These are phyloP conservation scores for Paraphoma sp. DNA, from an alignment of 2,329 filamentous ascomycete genomes.

Conservation along the genomic window DNA sequence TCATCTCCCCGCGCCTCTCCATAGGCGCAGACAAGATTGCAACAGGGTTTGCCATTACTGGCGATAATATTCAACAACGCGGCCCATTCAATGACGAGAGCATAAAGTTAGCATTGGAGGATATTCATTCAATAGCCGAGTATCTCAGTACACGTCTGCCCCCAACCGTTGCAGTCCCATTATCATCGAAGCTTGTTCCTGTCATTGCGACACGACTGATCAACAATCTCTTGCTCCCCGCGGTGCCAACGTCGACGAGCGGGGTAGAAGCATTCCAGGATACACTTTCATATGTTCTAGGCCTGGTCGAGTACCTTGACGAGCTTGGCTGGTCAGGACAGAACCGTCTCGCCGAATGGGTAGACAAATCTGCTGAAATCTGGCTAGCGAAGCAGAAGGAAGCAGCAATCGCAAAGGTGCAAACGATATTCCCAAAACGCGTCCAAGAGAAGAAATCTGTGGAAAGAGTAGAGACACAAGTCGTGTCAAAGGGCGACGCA, in stretches of 20 bases:
- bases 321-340: conserved; percentile 67
- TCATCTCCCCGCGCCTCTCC: conserved; percentile 66
- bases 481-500: conserved; percentile 73
- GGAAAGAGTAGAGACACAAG: conserved; percentile 84
- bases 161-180: conserved; percentile 53
- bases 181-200: conserved; percentile 75
- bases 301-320: conserved; percentile 70
- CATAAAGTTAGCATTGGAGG: conserved; percentile 37
- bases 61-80: conserved; percentile 42
- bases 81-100: conserved; percentile 35
- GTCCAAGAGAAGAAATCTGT: conserved; percentile 73
- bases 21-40: conserved; percentile 43
- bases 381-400: conserved; percentile 89
- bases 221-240: conserved; percentile 74
- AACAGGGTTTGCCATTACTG: conserved; percentile 40
- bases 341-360: conserved; percentile 76
- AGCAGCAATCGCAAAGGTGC: conserved; percentile 75
- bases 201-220: conserved; percentile 72
- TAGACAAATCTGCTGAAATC: conserved; percentile 76
- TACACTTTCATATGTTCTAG: conserved; percentile 68
- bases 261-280: conserved; percentile 75
- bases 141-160: conserved; percentile 62
- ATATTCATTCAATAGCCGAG: conserved; percentile 51
- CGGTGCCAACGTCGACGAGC: conserved; percentile 76
- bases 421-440: conserved; percentile 71